phyloP scores from a whole-genome alignment of 768 basidiomycete species.

The Serpula lacrymans region DNA sequence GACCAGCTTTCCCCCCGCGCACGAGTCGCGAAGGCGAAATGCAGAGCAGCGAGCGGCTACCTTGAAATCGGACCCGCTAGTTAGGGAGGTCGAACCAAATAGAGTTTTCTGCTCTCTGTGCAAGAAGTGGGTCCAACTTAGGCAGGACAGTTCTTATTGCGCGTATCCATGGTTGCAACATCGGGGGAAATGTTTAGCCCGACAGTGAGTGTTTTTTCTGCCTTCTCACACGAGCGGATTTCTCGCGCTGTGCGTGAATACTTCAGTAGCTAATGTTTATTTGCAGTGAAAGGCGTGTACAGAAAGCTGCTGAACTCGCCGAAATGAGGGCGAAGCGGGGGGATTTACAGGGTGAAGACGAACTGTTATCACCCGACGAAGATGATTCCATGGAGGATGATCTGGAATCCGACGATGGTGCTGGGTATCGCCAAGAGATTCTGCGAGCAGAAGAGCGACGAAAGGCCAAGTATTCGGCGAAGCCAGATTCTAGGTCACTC shows the following conservation, averaged over 20 bases:
- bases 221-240: constrained; percentile 10
- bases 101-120: constrained; percentile 73
- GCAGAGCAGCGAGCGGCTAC: constrained; percentile 77
- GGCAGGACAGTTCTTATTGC: constrained; percentile 76
- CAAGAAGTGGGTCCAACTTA: constrained; percentile 78
- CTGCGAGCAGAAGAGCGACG: constrained; percentile 20
- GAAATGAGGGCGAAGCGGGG: constrained; percentile 39
- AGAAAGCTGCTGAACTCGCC: constrained; percentile 52
- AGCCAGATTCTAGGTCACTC: constrained; percentile 15
- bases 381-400: constrained; percentile 31
- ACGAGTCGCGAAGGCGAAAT: constrained; percentile 70
- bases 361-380: constrained; percentile 29
- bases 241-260: constrained; percentile 5
- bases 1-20: constrained; percentile 48
- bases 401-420: constrained; percentile 34
- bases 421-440: constrained; percentile 18
- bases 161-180: constrained; percentile 83
- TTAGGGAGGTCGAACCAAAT: constrained; percentile 70
- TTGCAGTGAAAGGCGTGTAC: constrained; percentile 52
- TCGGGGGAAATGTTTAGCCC: constrained; percentile 68
- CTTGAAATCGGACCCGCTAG: constrained; percentile 60
- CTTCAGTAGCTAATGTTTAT: constrained; percentile 6
- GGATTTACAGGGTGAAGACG: constrained; percentile 14
- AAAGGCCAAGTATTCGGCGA: constrained; percentile 19
- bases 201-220: constrained; percentile 48